Conservation (phyloP, 495 filamentous ascomycete species). For the Penicillium taxi region DNA sequence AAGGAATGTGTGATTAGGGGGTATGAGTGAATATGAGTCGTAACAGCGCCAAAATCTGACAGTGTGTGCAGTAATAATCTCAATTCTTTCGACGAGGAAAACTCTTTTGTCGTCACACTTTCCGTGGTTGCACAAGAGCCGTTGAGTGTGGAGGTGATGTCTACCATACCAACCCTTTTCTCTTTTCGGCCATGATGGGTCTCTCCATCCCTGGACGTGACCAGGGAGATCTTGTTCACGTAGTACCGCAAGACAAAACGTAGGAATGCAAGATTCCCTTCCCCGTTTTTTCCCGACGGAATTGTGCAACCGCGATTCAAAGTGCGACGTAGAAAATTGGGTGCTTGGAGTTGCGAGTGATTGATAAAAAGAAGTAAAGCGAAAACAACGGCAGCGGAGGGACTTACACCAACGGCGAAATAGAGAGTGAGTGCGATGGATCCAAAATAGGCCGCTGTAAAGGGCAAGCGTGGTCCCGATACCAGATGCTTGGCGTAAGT, state of each 20-base stretch:
- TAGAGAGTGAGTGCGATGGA: constrained; percentile 85
- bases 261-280: constrained; percentile 19
- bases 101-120: constrained; percentile 1
- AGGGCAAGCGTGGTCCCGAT: constrained; percentile 78
- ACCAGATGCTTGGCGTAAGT: constrained; percentile 76
- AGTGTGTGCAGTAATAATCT: no score
- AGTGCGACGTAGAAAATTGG: constrained; percentile 6
- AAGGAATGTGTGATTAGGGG: background rate
- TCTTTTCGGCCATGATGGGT: constrained; percentile 1
- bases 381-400: constrained; percentile 1
- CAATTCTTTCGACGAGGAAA: no score
- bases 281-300: constrained; percentile 9
- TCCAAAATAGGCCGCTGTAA: constrained; percentile 95
- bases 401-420: constrained; percentile 83
- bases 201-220: constrained; percentile 4
- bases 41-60: background rate
- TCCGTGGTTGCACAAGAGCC: constrained; percentile 3
- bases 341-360: constrained; percentile 5
- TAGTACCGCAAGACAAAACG: constrained; percentile 15
- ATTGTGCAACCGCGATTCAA: constrained; percentile 11
- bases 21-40: background rate
- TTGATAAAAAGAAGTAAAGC: constrained; percentile 12
- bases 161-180: constrained; percentile 2
- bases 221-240: constrained; percentile 3
- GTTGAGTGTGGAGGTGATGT: background rate